A percentile compares a stretch with the other conserved stretches of the same genome.
Conservation (phyloP, 352 stramenopile species). For the Phytopythium litorale region DNA sequence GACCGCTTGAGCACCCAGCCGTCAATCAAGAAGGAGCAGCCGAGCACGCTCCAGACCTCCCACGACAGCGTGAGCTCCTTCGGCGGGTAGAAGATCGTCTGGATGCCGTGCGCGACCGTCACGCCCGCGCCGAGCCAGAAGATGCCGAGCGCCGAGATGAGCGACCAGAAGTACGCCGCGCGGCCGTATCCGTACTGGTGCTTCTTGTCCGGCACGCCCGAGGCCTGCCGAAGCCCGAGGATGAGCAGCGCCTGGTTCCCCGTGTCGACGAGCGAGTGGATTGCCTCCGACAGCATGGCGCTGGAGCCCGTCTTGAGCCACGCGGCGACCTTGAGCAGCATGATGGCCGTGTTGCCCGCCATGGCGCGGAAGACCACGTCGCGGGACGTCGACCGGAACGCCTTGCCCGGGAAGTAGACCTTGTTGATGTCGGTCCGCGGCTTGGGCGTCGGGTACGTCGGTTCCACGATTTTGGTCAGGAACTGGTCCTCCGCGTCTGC, state of each 20-base stretch:
- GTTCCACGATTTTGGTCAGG: slow-evolving; percentile 33
- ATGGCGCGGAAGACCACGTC: slow-evolving; percentile 89
- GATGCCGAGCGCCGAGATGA: slow-evolving; percentile 97
- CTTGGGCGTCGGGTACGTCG: slow-evolving; percentile 39
- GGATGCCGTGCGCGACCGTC: slow-evolving; percentile 90
- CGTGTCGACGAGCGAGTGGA: slow-evolving; percentile 97
- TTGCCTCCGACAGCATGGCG: slow-evolving; percentile 96
- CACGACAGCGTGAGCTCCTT: slow-evolving; percentile 66
- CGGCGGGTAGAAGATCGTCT: slow-evolving; percentile 76
- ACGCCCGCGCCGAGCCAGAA: slow-evolving; percentile 97
- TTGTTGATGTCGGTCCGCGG: slow-evolving; percentile 82
- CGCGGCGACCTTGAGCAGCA: slow-evolving; percentile 66
- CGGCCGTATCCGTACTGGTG: slow-evolving; percentile 98
- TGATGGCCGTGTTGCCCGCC: slow-evolving; percentile 94
- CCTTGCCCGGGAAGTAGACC: slow-evolving; percentile 79
- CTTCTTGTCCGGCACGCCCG: slow-evolving; percentile 88
- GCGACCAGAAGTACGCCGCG: slow-evolving; percentile 98
- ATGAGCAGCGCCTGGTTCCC: slow-evolving; percentile 95
- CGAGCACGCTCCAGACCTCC: slow-evolving; percentile 96
- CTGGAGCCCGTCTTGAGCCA: slow-evolving; percentile 91
- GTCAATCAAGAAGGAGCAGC: slow-evolving; percentile 94
- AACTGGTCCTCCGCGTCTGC: slow-evolving; percentile 28
- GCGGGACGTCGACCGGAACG: slow-evolving; percentile 70
- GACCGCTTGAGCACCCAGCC: slow-evolving; percentile 94
- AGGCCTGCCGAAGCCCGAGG: slow-evolving; percentile 76